Conservation (phyloP, 495 filamentous ascomycete species). For the Sporormia fimetaria region DNA sequence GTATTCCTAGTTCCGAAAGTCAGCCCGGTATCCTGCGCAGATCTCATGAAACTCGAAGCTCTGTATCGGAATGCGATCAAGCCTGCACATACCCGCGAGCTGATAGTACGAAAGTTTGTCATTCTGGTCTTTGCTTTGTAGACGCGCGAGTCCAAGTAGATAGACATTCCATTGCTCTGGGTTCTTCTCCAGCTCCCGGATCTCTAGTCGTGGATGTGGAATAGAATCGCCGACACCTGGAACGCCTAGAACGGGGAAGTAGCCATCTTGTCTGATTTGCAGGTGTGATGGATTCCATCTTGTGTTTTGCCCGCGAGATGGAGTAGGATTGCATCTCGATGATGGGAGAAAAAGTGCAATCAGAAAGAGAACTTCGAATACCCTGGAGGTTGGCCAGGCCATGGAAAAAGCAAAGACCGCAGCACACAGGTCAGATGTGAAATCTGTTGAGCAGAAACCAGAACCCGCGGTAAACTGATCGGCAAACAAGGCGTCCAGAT, state of each 20-base stretch:
- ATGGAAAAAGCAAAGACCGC: too few species aligned
- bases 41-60: background rate
- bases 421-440: too few species aligned
- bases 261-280: conserved; percentile 2
- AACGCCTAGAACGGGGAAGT: conserved; percentile 18
- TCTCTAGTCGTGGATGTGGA: conserved; percentile 37
- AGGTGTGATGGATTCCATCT: background rate
- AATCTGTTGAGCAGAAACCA: too few species aligned
- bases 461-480: too few species aligned
- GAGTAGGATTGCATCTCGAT: conserved; percentile 2
- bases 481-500: too few species aligned
- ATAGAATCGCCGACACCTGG: conserved; percentile 11
- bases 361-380: conserved; percentile 3
- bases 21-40: background rate
- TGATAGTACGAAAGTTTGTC: conserved; percentile 50
- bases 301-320: background rate
- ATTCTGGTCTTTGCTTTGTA: conserved; percentile 44
- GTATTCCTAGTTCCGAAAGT: conserved; percentile 40
- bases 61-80: background rate
- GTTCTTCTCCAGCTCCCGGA: conserved; percentile 47
- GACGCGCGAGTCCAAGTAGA: conserved; percentile 42
- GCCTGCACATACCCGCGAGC: conserved; percentile 39
- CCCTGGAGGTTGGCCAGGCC: too few species aligned
- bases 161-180: conserved; percentile 48
- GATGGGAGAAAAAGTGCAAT: background rate